These are phyloP conservation scores for Lentinula detonsa DNA, from an alignment of 768 basidiomycete species.

Conservation along the genomic window DNA sequence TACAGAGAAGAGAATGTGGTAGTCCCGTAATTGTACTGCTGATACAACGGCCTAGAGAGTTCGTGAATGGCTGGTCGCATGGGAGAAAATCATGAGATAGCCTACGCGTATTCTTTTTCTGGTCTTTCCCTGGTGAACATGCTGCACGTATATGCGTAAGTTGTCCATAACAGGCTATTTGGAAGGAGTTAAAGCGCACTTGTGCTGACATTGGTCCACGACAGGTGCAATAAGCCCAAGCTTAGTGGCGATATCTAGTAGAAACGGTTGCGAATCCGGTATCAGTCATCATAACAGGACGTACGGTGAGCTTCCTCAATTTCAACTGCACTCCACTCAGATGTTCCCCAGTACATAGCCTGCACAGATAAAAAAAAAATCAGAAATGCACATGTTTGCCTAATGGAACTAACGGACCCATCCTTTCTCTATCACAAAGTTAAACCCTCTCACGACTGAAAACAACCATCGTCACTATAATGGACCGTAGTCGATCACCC, in stretches of 20 bases:
- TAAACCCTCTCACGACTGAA: slow-evolving; percentile 67
- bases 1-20: slow-evolving; percentile 74
- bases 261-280: slow-evolving; percentile 4
- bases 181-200: slow-evolving; percentile 29
- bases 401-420: slow-evolving; percentile 33
- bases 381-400: background rate
- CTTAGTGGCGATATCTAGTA: slow-evolving; percentile 56
- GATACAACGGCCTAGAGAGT: slow-evolving; percentile 46
- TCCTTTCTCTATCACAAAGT: slow-evolving; percentile 67
- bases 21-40: slow-evolving; percentile 60
- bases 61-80: background rate
- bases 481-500: background rate
- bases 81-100: background rate
- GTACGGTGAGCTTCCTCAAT: slow-evolving; percentile 62
- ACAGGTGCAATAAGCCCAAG: slow-evolving; percentile 65
- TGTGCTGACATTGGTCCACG: slow-evolving; percentile 72
- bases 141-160: slow-evolving; percentile 24
- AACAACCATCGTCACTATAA: background rate
- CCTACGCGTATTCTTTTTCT: slow-evolving; percentile 73
- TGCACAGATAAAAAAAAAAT: slow-evolving; percentile 12
- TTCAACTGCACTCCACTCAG: slow-evolving; percentile 70
- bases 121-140: slow-evolving; percentile 76
- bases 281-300: slow-evolving; percentile 21
- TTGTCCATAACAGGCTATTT: background rate
- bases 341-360: slow-evolving; percentile 72